phyloP scores from a whole-genome alignment of 73 alveolate species.

The Uronychia setigera region DNA sequence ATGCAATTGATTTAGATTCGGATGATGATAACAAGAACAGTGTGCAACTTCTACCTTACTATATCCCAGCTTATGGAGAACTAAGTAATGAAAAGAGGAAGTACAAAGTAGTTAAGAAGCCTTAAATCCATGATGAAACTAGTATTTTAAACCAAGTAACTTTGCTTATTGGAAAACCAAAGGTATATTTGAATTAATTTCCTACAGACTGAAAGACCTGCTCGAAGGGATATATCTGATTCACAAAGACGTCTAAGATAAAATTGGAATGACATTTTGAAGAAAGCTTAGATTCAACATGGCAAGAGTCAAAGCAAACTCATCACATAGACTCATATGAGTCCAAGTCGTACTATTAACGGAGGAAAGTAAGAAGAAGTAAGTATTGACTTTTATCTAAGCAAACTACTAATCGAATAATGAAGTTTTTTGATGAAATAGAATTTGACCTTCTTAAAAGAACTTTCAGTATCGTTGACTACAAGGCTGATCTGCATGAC shows the following conservation, averaged over 20 bases:
- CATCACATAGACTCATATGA: not conserved
- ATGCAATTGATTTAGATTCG: not conserved
- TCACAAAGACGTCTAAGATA: not conserved
- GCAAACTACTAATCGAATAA: not conserved
- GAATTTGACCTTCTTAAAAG: not conserved
- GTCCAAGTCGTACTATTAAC: not conserved
- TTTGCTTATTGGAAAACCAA: not conserved
- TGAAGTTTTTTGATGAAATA: not conserved
- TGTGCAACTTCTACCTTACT: not conserved
- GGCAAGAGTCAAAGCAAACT: not conserved
- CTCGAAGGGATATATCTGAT: not conserved
- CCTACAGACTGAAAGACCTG: not conserved
- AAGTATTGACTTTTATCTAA: not conserved
- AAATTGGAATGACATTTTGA: not conserved
- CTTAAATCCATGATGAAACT: not conserved
- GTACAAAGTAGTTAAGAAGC: not conserved
- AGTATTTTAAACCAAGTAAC: not conserved
- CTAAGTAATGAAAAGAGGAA: not conserved
- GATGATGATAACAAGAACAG: not conserved
- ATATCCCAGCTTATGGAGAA: not conserved
- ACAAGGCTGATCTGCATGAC: not conserved
- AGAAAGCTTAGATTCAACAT: not conserved
- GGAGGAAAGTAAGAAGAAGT: not conserved
- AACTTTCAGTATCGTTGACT: not conserved
- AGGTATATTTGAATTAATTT: not conserved